Base-by-base conservation (phyloP, 1,284 basidiomycete species). In the Apiotrichum akiyoshidainum region DNA sequence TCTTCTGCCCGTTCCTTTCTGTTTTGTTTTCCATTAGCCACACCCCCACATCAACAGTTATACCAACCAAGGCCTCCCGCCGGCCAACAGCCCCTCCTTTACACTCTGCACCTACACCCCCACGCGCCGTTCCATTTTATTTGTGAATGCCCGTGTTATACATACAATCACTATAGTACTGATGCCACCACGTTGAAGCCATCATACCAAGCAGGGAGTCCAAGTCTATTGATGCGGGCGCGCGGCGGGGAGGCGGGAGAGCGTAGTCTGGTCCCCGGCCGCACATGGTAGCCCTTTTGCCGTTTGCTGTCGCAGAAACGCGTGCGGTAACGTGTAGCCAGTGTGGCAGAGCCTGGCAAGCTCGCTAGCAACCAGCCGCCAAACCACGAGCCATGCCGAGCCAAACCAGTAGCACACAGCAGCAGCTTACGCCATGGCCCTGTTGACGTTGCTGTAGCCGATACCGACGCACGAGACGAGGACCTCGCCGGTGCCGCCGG, bases 361-460 rank as follows among this genome's bases (percentile, higher is more conserved):
- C 7, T 31, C 26, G 26, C 26, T 7, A 31, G 26, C n/a, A 31
- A 31, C 4, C 26, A 31, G 26, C 26, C 3, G 7, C 26, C 26
- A 31, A 31, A 31, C 26, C 26, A 31, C 26, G 11, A 37, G 37
- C 37, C 11, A 21, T 22, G 19, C 19, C 19, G 42, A 21, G 17
- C 10, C 19, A n/a, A n/a, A 7, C 17, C 7, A 12, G 14, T 16
- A 44, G 19, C 17, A 2, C 6, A 21, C n/a, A 19, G 19, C 10
- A 19, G 33, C 17, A 22, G 10, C 16, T 39, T 69, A 78, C 12
- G 76, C 75, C 61, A 78, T 74, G n/a, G 74, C 70, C 70, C 79
- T 80, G 62, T 79, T 80, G 65, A 80, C 77, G 65, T 81, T 81
- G 59, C 72, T 77, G 67, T 78, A 81, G 9, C 81, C 81, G 14